Evolutionary conservation across 2,329 filamentous ascomycete species (phyloP).

Genomic region (Arthrinium puccinioides): DNA sequence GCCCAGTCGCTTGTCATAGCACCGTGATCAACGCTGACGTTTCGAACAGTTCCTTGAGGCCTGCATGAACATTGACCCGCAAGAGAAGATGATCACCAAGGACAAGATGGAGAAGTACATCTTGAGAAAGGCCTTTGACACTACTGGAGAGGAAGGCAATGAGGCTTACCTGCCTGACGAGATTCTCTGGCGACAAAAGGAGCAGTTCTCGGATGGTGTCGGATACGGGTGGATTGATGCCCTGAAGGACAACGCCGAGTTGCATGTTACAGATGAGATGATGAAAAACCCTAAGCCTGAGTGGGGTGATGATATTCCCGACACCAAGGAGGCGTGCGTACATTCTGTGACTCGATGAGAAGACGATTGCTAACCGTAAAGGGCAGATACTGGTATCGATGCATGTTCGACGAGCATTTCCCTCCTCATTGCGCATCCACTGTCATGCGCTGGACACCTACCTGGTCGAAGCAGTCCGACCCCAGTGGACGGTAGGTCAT

Average conservation of each 20-base stretch:
- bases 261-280: conserved; percentile 90
- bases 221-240: conserved; percentile 99
- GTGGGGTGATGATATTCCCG: conserved; percentile 88
- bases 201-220: conserved; percentile 98
- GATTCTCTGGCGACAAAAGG: conserved; percentile 98
- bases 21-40: background rate
- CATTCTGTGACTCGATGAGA: too few species aligned
- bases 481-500: conserved; percentile 74
- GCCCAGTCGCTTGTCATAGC: background rate
- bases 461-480: conserved; percentile 93
- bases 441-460: conserved; percentile 94
- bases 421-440: conserved; percentile 84
- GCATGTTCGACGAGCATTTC: conserved; percentile 99
- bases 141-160: conserved; percentile 70
- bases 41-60: conserved; percentile 84
- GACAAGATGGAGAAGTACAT: conserved; percentile 96
- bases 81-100: conserved; percentile 91
- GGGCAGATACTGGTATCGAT: conserved; percentile 87
- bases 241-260: conserved; percentile 88
- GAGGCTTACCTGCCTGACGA: conserved; percentile 89
- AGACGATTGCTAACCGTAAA: conserved; percentile 15
- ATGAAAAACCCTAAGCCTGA: conserved; percentile 97
- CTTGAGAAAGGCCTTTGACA: conserved; percentile 95
- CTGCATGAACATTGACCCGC: conserved; percentile 87
- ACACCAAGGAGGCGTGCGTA: conserved; percentile 88